A percentile compares a stretch with the other conserved stretches of the same genome.
Evolutionary conservation across 2,329 filamentous ascomycete genomes (phyloP).

Genomic region (Clarireedia homoeocarpa): DNA sequence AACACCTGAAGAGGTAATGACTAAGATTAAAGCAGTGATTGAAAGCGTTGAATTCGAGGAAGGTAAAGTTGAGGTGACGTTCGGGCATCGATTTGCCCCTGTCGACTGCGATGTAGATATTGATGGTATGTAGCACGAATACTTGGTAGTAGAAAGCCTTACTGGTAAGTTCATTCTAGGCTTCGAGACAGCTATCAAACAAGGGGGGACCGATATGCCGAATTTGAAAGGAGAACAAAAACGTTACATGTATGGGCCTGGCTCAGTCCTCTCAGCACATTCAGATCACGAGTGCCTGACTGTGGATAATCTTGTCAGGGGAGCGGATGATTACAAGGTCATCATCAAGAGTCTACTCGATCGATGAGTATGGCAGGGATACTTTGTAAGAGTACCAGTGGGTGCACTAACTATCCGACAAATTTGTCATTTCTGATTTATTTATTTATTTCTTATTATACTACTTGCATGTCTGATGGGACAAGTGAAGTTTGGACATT

Average conservation of each 20-base stretch:
- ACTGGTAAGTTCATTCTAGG: conserved; percentile 30
- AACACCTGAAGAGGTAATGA: background rate
- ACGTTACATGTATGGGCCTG: conserved; percentile 56
- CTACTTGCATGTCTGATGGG: too few species aligned
- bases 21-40: background rate
- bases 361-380: background rate
- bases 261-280: conserved; percentile 77
- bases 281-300: conserved; percentile 71
- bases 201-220: conserved; percentile 87
- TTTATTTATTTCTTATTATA: too few species aligned
- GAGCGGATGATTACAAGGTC: conserved; percentile 68
- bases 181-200: conserved; percentile 72
- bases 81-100: conserved; percentile 67
- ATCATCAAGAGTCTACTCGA: background rate
- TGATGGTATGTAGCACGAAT: conserved; percentile 40
- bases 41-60: background rate
- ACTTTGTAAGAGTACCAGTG: too few species aligned
- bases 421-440: too few species aligned
- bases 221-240: conserved; percentile 20
- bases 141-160: too few species aligned
- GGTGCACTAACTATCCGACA: too few species aligned
- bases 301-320: conserved; percentile 63
- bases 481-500: too few species aligned
- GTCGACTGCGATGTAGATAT: conserved; percentile 61
- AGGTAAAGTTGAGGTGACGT: conserved; percentile 45